Evolutionary conservation across 106 monocot genomes (phyloP).

Genomic region (Triglochin maritima): DNA sequence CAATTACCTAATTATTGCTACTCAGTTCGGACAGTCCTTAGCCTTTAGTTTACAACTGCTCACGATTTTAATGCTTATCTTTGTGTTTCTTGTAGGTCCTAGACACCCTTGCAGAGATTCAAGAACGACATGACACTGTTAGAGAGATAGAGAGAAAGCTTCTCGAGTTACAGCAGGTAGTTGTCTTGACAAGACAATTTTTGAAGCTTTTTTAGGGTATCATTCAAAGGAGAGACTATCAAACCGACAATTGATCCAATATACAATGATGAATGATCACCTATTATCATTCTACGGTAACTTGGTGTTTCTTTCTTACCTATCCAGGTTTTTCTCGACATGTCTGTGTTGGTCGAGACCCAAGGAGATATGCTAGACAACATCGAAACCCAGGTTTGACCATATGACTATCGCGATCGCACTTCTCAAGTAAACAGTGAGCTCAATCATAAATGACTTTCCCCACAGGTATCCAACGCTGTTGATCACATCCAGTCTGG

Average conservation of each 20-base stretch:
- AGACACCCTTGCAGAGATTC: constrained; percentile 93
- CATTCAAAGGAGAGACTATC: neutral
- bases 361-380: constrained; percentile 45
- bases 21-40: too few relatives aligned
- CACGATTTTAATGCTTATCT: neutral
- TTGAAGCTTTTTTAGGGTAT: neutral
- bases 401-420: too few relatives aligned
- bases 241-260: neutral
- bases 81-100: constrained; percentile 47
- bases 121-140: constrained; percentile 87
- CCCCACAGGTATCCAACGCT: constrained; percentile 65
- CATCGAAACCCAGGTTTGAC: constrained; percentile 34
- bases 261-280: neutral
- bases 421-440: too few relatives aligned
- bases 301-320: neutral
- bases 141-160: constrained; percentile 93
- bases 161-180: constrained; percentile 95
- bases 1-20: too few relatives aligned
- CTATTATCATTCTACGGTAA: neutral
- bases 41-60: neutral
- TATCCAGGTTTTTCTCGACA: constrained; percentile 36
- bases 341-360: constrained; percentile 43
- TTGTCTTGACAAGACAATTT: neutral
- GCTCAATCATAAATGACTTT: too few relatives aligned
- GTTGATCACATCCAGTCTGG: constrained; percentile 80